phyloP scores from a whole-genome alignment of 2,329 filamentous ascomycete genomes.

The Hortaea sp. region DNA sequence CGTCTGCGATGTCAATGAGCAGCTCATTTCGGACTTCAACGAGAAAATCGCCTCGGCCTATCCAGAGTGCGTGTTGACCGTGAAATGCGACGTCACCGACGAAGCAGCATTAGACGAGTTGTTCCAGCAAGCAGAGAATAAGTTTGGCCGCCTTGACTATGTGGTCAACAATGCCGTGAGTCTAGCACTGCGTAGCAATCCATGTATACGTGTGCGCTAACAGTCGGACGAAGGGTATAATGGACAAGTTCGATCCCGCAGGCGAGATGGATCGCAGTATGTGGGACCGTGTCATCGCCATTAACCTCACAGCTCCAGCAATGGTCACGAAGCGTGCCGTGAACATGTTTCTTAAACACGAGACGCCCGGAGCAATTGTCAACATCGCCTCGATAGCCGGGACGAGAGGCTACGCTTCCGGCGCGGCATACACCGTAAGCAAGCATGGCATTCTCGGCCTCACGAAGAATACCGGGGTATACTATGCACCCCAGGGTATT shows the following conservation, averaged over 20 bases:
- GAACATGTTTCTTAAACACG: slow-evolving; percentile 36
- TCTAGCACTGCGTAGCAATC: neutral
- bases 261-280: slow-evolving; percentile 35
- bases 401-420: slow-evolving; percentile 28
- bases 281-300: slow-evolving; percentile 46
- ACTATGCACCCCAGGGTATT: slow-evolving; percentile 46
- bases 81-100: slow-evolving; percentile 30
- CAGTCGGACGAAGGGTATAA: slow-evolving; percentile 34
- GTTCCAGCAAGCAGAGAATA: slow-evolving; percentile 25
- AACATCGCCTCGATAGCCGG: slow-evolving; percentile 44
- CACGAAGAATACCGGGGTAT: slow-evolving; percentile 48
- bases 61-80: slow-evolving; percentile 18
- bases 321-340: slow-evolving; percentile 44
- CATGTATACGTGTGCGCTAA: neutral
- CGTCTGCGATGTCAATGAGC: slow-evolving; percentile 26
- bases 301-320: slow-evolving; percentile 49
- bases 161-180: slow-evolving; percentile 23
- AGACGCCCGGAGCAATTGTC: slow-evolving; percentile 39
- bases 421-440: slow-evolving; percentile 34
- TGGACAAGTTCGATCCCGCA: slow-evolving; percentile 47
- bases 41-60: slow-evolving; percentile 15
- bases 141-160: slow-evolving; percentile 44
- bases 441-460: slow-evolving; percentile 47
- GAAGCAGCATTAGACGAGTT: slow-evolving; percentile 27
- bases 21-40: slow-evolving; percentile 20